Evolutionary conservation across 1,284 basidiomycete species (phyloP).

Genomic region (Cutaneotrichosporon dermatis): DNA sequence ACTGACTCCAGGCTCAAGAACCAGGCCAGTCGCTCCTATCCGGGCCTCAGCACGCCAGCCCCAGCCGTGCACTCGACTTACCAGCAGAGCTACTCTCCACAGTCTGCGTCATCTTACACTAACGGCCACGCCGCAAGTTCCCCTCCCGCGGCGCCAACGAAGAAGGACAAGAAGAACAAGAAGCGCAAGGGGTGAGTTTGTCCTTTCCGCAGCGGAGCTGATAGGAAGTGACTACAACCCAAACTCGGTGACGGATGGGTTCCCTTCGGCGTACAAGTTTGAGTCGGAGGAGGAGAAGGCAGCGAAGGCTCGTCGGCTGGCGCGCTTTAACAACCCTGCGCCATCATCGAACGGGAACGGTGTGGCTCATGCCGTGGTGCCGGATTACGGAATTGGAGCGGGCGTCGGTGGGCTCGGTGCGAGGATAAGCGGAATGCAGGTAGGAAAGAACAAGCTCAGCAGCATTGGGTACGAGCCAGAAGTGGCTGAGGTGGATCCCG

Average conservation of each 20-base stretch:
- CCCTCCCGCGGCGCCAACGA: not conserved
- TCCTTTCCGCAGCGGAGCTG: not conserved
- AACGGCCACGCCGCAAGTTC: not conserved
- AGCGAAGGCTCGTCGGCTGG: constrained; percentile 38
- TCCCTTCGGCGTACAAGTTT: constrained; percentile 23
- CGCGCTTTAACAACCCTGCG: constrained; percentile 31
- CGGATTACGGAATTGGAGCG: constrained; percentile 27
- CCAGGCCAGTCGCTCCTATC: constrained; percentile 27
- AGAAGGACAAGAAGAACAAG: constrained; percentile 25
- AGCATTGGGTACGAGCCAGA: constrained; percentile 39
- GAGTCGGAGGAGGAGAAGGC: constrained; percentile 33
- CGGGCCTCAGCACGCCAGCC: not conserved
- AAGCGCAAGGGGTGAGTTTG: constrained; percentile 41
- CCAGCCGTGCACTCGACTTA: not conserved
- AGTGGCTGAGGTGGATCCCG: constrained; percentile 49
- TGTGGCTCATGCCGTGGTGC: constrained; percentile 1
- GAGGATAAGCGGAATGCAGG: constrained; percentile 19
- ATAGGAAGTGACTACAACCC: constrained; percentile 10
- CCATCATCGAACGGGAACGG: constrained; percentile 5
- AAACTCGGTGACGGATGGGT: constrained; percentile 1
- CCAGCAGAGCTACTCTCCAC: not conserved
- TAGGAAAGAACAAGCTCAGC: constrained; percentile 39
- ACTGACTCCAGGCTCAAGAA: constrained; percentile 29
- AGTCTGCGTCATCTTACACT: not conserved
- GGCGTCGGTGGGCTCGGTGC: constrained; percentile 4